These are phyloP conservation scores for Dactylis glomerata DNA, from an alignment of 176 grass and related monocot species.

Conservation along the genomic window DNA sequence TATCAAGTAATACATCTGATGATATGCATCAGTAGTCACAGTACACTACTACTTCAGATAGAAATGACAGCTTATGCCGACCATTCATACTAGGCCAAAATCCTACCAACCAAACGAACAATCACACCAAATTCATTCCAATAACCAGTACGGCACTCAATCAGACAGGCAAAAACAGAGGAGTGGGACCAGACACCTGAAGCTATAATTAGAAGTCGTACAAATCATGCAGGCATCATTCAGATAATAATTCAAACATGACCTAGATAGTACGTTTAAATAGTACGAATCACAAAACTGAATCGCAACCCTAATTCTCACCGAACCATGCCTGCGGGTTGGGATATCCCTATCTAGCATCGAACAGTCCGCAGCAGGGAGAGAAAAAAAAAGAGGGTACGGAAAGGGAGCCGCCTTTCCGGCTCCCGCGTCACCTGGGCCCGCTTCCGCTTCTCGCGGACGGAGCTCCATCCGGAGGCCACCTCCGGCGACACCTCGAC, in stretches of 20 bases:
- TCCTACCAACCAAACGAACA: neutral
- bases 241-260: neutral
- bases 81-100: neutral
- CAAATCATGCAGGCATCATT: constrained; percentile 1
- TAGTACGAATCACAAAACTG: neutral
- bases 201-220: neutral
- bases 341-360: neutral
- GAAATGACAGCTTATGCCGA: neutral
- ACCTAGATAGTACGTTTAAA: neutral
- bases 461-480: constrained; percentile 24
- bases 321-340: neutral
- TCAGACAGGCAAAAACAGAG: neutral
- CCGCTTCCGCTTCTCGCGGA: constrained; percentile 48
- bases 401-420: neutral
- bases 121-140: neutral
- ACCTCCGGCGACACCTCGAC: constrained; percentile 44
- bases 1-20: neutral
- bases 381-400: neutral
- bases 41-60: neutral
- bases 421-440: constrained; percentile 27
- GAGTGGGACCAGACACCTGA: neutral
- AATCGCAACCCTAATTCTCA: neutral
- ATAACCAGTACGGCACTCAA: neutral
- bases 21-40: neutral
- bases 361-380: neutral